Evolutionary conservation across 352 stramenopile genomes (phyloP).

Genomic region (Globisporangium spiculum): DNA sequence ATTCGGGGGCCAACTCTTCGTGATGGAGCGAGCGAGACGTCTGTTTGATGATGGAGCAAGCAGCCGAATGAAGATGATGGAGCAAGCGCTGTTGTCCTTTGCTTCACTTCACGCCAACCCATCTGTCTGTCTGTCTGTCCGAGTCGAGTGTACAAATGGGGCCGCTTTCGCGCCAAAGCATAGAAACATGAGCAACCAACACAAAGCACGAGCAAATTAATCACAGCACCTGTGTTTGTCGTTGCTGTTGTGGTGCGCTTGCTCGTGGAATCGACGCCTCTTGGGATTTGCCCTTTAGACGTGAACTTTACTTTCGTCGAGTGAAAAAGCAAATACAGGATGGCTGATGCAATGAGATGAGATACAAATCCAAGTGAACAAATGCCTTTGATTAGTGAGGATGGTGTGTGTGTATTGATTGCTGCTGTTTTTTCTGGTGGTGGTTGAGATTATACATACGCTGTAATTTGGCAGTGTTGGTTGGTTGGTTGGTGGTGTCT

Average conservation of each 20-base stretch:
- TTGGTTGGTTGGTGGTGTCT: not conserved
- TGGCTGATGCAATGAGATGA: not conserved
- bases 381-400: not conserved
- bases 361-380: not conserved
- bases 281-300: not conserved
- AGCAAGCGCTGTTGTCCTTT: not conserved
- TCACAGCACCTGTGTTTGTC: not conserved
- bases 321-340: not conserved
- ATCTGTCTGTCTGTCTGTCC: not conserved
- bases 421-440: not conserved
- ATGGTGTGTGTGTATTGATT: not conserved
- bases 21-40: not conserved
- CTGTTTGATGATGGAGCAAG: not conserved
- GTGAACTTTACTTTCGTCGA: not conserved
- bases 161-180: not conserved
- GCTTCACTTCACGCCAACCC: not conserved
- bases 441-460: not conserved
- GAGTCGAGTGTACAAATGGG: not conserved
- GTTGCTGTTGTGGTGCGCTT: not conserved
- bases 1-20: not conserved
- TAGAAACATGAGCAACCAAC: not conserved
- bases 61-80: not conserved
- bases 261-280: not conserved
- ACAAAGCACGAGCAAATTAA: not conserved
- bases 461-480: slow-evolving; percentile 5